Evolutionary conservation across 1,139 yeast genomes (phyloP).

Genomic region (Wickerhamomyces sp.): DNA sequence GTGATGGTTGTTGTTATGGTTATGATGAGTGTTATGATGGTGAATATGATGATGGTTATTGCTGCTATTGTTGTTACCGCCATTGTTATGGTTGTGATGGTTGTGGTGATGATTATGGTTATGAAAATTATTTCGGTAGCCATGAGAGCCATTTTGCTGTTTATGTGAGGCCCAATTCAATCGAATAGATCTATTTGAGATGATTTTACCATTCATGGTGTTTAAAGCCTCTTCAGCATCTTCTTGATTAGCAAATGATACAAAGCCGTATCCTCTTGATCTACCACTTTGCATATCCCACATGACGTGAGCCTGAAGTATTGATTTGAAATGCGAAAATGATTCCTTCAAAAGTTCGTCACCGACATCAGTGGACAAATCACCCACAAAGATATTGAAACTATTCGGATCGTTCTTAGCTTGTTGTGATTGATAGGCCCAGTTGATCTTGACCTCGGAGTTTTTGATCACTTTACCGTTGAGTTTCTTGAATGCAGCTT

Average conservation of each 20-base stretch:
- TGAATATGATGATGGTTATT: slow-evolving; percentile 9
- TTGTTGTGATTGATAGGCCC: slow-evolving; percentile 80
- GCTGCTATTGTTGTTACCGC: slow-evolving; percentile 4
- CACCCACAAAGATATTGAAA: slow-evolving; percentile 81
- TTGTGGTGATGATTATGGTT: slow-evolving; percentile 6
- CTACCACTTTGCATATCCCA: slow-evolving; percentile 96
- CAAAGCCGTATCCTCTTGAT: slow-evolving; percentile 90
- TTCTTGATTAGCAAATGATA: slow-evolving; percentile 59
- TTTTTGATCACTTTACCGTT: slow-evolving; percentile 51
- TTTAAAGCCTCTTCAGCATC: slow-evolving; percentile 76
- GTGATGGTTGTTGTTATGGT: slow-evolving; percentile 6
- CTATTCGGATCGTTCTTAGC: slow-evolving; percentile 48
- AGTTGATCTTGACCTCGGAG: slow-evolving; percentile 58
- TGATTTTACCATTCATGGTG: slow-evolving; percentile 68
- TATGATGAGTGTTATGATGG: slow-evolving; percentile 6
- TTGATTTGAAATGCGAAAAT: slow-evolving; percentile 55
- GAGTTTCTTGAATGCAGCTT: slow-evolving; percentile 53
- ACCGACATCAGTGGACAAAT: slow-evolving; percentile 74
- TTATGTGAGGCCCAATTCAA: slow-evolving; percentile 89
- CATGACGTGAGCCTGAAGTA: slow-evolving; percentile 88
- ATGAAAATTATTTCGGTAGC: slow-evolving; percentile 8
- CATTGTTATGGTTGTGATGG: slow-evolving; percentile 9
- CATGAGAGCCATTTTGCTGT: slow-evolving; percentile 33
- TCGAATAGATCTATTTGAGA: slow-evolving; percentile 73
- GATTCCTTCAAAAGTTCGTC: slow-evolving; percentile 63